Conservation (phyloP, 495 filamentous ascomycete species). For the Aspergillus steynii region DNA sequence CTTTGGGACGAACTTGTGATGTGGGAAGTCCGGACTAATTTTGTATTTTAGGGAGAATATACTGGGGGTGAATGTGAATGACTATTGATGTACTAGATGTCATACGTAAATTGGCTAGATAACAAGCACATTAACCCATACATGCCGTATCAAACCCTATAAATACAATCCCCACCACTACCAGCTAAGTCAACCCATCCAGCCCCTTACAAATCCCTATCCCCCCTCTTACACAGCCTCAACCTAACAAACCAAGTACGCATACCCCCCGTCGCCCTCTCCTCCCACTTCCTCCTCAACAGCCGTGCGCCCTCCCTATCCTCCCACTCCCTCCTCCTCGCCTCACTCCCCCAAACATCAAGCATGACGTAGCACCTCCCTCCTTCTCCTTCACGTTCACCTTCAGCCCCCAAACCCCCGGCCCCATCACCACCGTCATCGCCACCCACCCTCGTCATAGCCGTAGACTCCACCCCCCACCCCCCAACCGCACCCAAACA, state of each 20-base stretch:
- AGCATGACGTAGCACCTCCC: background rate
- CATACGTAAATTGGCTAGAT: too few relatives aligned
- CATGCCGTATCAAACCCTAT: too few relatives aligned
- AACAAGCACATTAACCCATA: too few relatives aligned
- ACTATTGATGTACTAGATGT: too few relatives aligned
- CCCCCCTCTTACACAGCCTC: background rate
- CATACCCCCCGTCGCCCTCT: background rate
- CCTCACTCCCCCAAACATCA: background rate
- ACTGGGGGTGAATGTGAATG: background rate
- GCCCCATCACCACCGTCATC: background rate
- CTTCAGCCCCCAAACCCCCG: background rate
- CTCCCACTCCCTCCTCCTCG: background rate
- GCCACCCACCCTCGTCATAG: background rate
- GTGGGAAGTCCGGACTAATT: background rate
- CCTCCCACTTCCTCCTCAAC: background rate
- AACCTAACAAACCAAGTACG: background rate
- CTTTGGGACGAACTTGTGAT: background rate
- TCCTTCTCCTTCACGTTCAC: background rate
- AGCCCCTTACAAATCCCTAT: background rate
- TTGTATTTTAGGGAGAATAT: background rate
- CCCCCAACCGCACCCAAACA: background rate
- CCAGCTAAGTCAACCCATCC: too few relatives aligned
- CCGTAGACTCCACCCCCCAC: background rate
- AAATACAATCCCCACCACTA: too few relatives aligned
- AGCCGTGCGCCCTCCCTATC: background rate